Percentiles rank a stretch among this genome's conserved stretches.
phyloP scores from a whole-genome alignment of 495 filamentous ascomycete species.

The Letharia lupina region DNA sequence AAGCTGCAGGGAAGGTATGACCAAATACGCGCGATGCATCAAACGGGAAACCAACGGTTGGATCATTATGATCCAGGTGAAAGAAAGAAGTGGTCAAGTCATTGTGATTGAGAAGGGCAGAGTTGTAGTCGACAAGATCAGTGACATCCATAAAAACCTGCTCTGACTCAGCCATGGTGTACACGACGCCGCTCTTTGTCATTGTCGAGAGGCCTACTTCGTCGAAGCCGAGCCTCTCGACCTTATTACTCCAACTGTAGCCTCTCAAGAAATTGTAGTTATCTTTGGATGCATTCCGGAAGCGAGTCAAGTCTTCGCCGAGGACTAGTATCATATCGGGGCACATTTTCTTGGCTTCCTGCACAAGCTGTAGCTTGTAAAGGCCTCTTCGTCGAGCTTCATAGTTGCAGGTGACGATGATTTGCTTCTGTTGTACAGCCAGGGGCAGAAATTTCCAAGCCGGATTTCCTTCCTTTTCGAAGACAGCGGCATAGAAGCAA shows the following conservation, averaged over 20 bases:
- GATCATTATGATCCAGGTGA: slow-evolving; percentile 63
- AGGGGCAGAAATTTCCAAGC: slow-evolving; percentile 62
- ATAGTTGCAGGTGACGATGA: slow-evolving; percentile 93
- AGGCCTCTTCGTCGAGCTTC: slow-evolving; percentile 70
- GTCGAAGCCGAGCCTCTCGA: slow-evolving; percentile 79
- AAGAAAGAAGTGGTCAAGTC: slow-evolving; percentile 66
- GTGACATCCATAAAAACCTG: slow-evolving; percentile 69
- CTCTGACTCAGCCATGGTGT: slow-evolving; percentile 14
- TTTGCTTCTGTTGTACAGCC: slow-evolving; percentile 76
- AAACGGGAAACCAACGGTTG: slow-evolving; percentile 68
- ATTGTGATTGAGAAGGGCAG: slow-evolving; percentile 57
- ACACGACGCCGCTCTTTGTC: neutral
- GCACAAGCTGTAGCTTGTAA: slow-evolving; percentile 74
- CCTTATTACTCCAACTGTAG: slow-evolving; percentile 64
- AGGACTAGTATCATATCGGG: slow-evolving; percentile 78
- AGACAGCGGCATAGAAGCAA: slow-evolving; percentile 88
- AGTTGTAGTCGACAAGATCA: slow-evolving; percentile 75
- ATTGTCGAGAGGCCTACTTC: slow-evolving; percentile 43
- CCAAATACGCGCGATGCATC: slow-evolving; percentile 58
- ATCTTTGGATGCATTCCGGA: slow-evolving; percentile 75
- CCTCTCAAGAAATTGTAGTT: slow-evolving; percentile 60
- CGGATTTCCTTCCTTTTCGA: slow-evolving; percentile 66
- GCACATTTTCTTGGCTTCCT: slow-evolving; percentile 69
- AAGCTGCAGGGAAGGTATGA: slow-evolving; percentile 45
- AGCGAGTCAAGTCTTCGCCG: slow-evolving; percentile 78